These are phyloP conservation scores for Perilla frutescens DNA, from an alignment of 257 asterid species.

Conservation along the genomic window DNA sequence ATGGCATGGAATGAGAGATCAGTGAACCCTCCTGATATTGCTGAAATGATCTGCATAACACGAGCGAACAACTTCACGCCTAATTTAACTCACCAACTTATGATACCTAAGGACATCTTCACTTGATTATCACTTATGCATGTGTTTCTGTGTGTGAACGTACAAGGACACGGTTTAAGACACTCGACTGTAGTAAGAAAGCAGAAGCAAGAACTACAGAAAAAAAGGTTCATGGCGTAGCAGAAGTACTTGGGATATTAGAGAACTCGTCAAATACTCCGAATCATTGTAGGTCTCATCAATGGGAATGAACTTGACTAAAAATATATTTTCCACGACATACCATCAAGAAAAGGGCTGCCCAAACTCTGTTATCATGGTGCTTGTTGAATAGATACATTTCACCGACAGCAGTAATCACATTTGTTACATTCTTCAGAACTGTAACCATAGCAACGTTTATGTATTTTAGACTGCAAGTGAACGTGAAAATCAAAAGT, in stretches of 20 bases:
- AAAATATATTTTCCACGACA: constrained; percentile 25
- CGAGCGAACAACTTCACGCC: constrained; percentile 26
- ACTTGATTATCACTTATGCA: constrained; percentile 7
- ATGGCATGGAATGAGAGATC: constrained; percentile 83
- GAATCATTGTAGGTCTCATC: background rate
- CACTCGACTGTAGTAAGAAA: constrained; percentile 15
- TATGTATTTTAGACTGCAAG: constrained; percentile 80
- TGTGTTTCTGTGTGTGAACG: background rate
- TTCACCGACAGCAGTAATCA: constrained; percentile 94
- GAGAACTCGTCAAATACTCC: background rate
- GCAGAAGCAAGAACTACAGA: constrained; percentile 9
- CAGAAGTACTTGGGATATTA: background rate
- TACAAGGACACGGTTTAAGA: background rate
- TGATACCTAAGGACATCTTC: constrained; percentile 8
- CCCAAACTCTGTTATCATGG: constrained; percentile 92
- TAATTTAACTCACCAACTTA: constrained; percentile 13
- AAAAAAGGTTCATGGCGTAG: background rate
- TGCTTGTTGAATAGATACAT: constrained; percentile 88
- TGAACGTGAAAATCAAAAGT: background rate
- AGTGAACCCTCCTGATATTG: constrained; percentile 92
- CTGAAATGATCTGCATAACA: constrained; percentile 81
- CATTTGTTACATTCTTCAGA: constrained; percentile 93
- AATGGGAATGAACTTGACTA: constrained; percentile 10
- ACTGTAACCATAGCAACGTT: constrained; percentile 97
- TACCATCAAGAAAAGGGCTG: constrained; percentile 95